These are phyloP conservation scores for Papiliotrema nemorosa DNA, from an alignment of 1,284 basidiomycete species.

Conservation along the genomic window DNA sequence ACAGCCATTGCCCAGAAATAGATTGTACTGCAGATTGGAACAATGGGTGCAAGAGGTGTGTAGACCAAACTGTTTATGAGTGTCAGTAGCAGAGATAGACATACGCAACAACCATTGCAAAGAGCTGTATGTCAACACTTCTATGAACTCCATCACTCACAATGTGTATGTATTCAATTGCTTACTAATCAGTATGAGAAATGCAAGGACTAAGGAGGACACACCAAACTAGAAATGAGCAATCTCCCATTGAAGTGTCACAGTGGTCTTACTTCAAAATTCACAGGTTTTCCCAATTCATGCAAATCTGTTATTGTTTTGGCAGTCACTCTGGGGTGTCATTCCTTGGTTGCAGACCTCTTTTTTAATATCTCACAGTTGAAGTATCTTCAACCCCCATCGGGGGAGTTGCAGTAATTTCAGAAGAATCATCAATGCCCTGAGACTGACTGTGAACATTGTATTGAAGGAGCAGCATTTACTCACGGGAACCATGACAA, in stretches of 20 bases:
- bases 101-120: slow-evolving; percentile 35
- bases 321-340: background rate
- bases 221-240: slow-evolving; percentile 11
- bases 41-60: slow-evolving; percentile 35
- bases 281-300: slow-evolving; percentile 6
- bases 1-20: slow-evolving; percentile 35
- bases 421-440: slow-evolving; percentile 23
- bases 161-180: slow-evolving; percentile 34
- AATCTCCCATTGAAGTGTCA: background rate
- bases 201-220: background rate
- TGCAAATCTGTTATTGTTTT: slow-evolving; percentile 5
- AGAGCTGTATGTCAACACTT: slow-evolving; percentile 15
- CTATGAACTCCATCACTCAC: slow-evolving; percentile 13
- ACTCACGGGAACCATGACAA: slow-evolving; percentile 40
- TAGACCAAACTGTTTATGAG: slow-evolving; percentile 18
- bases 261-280: slow-evolving; percentile 20
- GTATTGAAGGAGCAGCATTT: background rate
- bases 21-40: slow-evolving; percentile 29
- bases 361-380: background rate
- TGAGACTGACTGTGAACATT: slow-evolving; percentile 14
- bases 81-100: slow-evolving; percentile 4
- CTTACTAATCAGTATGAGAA: slow-evolving; percentile 7
- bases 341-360: background rate
- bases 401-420: slow-evolving; percentile 31
- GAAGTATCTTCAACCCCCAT: background rate